Evolutionary conservation across 2,329 filamentous ascomycete species (phyloP).

Genomic region (Penicillium sp.): DNA sequence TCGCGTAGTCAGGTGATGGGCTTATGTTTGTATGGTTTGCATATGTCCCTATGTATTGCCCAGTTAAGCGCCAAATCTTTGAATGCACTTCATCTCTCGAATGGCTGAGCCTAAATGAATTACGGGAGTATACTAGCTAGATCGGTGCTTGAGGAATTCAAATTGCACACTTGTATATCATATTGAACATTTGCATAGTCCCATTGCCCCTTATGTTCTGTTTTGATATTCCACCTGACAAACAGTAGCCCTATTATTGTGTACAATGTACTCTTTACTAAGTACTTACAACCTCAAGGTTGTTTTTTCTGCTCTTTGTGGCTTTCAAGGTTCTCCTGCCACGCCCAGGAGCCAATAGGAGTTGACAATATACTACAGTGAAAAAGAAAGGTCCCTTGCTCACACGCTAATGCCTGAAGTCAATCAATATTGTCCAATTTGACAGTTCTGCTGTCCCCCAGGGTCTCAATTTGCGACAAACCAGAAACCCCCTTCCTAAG

Average conservation of each 20-base stretch:
- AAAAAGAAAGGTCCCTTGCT: conserved; percentile 7
- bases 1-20: conserved; percentile 16
- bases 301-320: not conserved
- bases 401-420: conserved; percentile 4
- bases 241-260: not conserved
- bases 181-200: not conserved
- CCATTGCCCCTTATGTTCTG: not conserved
- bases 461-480: not conserved
- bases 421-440: conserved; percentile 18
- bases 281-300: no score
- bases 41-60: not conserved
- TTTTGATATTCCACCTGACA: not conserved
- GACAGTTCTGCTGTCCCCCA: conserved; percentile 15
- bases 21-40: conserved; percentile 15
- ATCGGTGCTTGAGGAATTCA: not conserved
- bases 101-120: not conserved
- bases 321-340: not conserved
- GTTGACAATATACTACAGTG: no score
- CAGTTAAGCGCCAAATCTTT: no score
- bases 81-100: not conserved
- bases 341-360: not conserved
- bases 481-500: not conserved
- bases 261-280: not conserved
- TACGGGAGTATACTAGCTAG: not conserved
- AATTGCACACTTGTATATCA: not conserved